Evolutionary conservation across 2,329 filamentous ascomycete species (phyloP), one percentile per base, ranked within the genome.

Genomic region (Camptophora hylomeconis): DNA sequence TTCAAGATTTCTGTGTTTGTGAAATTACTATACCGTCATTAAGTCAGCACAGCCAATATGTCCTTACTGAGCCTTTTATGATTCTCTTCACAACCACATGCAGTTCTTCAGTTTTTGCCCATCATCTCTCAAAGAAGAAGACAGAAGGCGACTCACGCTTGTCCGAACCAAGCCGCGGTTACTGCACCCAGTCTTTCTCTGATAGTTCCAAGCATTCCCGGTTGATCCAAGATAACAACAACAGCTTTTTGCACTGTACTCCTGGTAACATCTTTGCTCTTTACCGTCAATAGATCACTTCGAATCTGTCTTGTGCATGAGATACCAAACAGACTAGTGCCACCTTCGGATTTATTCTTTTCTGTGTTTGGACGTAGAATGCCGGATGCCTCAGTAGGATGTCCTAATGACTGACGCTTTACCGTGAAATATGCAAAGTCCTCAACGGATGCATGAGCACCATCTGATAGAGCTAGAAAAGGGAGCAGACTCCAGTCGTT

Each of bases 401-500:
- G 58, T 14, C 7, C 22, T 10, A 10, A 10, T 12, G 24, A 21
- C 10, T 15, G 22, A 13, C 30, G 33, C 30, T 73, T 72, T 34
- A 83, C 67, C 6, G 87, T 95, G 54, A 98, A 98, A 61, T 98
- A 98, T 28, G 86, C 94, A 62, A 95, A 98, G 58, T 95, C 89
- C 58, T 98, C 89, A 33, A 78, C 79, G 60, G 66, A 89, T 75
- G 84, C 75, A 63, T 98, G 89, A 30, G 89, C 89, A 30, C 89
- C 89, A 52, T 98, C 89, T 33, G 82, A 89, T 48, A 98, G 60
- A 15, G 89, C 89, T 82, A 95, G 94, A 55, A 98, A 98, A 0
- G 89, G 86, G 37, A 98, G 65, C 43, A 94, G 57, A 16, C 75
- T 69, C 89, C 89, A 98, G 50, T 89, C 82, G 57, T 92, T 87